A percentile compares a stretch with the other conserved stretches of the same genome.
Conservation (phyloP, 169 alveolate species). For the Plasmodium inui region DNA sequence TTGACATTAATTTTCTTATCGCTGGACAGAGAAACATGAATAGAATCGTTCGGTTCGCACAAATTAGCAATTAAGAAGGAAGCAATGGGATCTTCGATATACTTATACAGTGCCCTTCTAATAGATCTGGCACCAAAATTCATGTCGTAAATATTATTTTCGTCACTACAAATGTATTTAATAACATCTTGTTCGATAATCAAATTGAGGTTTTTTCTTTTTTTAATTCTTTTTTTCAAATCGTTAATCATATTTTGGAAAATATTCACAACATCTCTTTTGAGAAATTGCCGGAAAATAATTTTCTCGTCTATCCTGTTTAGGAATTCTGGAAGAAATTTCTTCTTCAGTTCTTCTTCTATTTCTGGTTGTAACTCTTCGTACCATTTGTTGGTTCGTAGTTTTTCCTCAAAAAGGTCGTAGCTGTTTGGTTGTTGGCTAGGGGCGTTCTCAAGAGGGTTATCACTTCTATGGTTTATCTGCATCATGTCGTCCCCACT, state of each 20-base stretch:
- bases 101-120: slow-evolving; percentile 66
- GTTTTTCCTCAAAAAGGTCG: slow-evolving; percentile 63
- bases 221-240: slow-evolving; percentile 73
- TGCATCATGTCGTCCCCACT: neutral
- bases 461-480: too few species aligned
- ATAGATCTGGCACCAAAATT: slow-evolving; percentile 75
- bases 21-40: slow-evolving; percentile 9
- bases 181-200: slow-evolving; percentile 45
- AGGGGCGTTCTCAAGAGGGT: neutral
- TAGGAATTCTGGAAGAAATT: slow-evolving; percentile 83
- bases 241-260: slow-evolving; percentile 77
- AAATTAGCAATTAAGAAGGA: slow-evolving; percentile 41
- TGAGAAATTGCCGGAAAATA: slow-evolving; percentile 80
- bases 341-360: slow-evolving; percentile 76
- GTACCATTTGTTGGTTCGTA: slow-evolving; percentile 62
- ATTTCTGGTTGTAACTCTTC: slow-evolving; percentile 75
- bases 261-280: slow-evolving; percentile 79
- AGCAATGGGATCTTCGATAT: slow-evolving; percentile 72
- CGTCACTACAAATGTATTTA: slow-evolving; percentile 52
- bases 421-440: neutral
- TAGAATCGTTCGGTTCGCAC: slow-evolving; percentile 63
- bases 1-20: slow-evolving; percentile 33
- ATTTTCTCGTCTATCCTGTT: slow-evolving; percentile 85
- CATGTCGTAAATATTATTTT: slow-evolving; percentile 70
- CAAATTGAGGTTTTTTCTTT: slow-evolving; percentile 69